Percentiles rank a stretch among this genome's conserved stretches.
Evolutionary conservation across 106 monocot genomes (phyloP).

Genomic region (Phalaenopsis aphrodite): DNA sequence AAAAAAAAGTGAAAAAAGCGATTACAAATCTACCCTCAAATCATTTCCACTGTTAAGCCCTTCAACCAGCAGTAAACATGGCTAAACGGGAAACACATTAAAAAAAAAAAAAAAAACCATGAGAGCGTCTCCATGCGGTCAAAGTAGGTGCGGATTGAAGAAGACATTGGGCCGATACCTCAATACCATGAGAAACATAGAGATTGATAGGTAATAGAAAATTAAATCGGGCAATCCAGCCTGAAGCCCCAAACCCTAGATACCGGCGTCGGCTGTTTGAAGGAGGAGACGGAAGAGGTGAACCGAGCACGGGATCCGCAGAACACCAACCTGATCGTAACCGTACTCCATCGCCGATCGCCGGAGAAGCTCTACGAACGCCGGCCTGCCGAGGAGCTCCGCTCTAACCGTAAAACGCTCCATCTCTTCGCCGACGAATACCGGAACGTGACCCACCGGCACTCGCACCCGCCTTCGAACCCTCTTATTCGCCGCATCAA

Average conservation of each 20-base stretch:
- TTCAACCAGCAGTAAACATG: neutral
- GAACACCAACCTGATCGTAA: conserved; percentile 47
- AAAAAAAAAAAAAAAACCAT: neutral
- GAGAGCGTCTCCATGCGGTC: neutral
- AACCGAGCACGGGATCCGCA: conserved; percentile 63
- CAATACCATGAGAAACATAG: neutral
- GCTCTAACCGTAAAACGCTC: conserved; percentile 51
- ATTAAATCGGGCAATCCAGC: too few relatives aligned
- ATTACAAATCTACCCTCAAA: neutral
- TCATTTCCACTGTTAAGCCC: neutral
- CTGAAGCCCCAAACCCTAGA: too few relatives aligned
- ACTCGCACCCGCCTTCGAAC: conserved; percentile 6
- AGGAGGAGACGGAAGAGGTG: conserved; percentile 28
- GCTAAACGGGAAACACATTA: neutral
- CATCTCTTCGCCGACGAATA: conserved; percentile 71
- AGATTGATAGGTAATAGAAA: neutral
- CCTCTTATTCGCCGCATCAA: neutral
- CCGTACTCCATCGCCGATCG: conserved; percentile 63
- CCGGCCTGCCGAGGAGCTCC: conserved; percentile 39
- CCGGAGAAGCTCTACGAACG: conserved; percentile 40
- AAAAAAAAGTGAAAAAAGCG: neutral
- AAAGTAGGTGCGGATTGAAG: neutral
- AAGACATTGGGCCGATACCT: neutral
- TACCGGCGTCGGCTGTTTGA: neutral
- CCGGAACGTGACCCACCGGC: conserved; percentile 57